Percentiles rank a stretch among this genome's conserved stretches.
phyloP scores from a whole-genome alignment of 164 flowering plant species.

The Litsea cubeba region DNA sequence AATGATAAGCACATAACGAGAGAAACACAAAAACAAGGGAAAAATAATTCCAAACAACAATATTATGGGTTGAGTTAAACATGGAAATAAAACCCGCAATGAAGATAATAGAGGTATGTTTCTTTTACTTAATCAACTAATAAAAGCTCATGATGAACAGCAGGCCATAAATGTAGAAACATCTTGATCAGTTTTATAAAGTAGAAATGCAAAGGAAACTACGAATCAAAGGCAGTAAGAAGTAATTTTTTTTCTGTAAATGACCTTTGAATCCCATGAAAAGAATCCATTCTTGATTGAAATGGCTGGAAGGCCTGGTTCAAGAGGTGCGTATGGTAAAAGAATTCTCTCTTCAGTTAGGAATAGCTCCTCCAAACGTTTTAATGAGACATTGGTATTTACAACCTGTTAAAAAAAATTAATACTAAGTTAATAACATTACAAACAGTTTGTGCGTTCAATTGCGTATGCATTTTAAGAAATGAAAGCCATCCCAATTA shows the following conservation, averaged over 20 bases:
- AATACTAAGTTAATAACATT: no score
- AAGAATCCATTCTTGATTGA: constrained; percentile 80
- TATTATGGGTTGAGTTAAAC: neutral
- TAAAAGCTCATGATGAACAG: neutral
- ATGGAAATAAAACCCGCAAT: neutral
- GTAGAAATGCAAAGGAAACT: no score
- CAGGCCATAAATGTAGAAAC: neutral
- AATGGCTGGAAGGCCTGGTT: constrained; percentile 72
- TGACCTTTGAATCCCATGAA: constrained; percentile 94
- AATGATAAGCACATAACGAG: neutral
- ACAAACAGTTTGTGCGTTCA: neutral
- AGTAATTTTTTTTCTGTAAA: no score
- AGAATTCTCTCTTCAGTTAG: constrained; percentile 83
- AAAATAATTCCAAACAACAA: neutral
- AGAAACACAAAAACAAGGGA: neutral
- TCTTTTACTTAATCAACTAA: neutral
- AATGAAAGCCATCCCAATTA: neutral
- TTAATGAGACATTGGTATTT: constrained; percentile 88
- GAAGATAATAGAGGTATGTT: neutral
- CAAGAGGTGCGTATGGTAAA: constrained; percentile 82
- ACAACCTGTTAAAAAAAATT: constrained; percentile 52
- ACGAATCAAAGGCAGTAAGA: neutral
- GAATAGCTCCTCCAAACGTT: constrained; percentile 88
- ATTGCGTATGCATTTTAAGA: neutral
- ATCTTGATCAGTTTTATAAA: neutral